A percentile compares a stretch with the other conserved stretches of the same genome.
Conservation (phyloP, 2,329 filamentous ascomycete genomes). For the Trichoderma lentiforme region DNA sequence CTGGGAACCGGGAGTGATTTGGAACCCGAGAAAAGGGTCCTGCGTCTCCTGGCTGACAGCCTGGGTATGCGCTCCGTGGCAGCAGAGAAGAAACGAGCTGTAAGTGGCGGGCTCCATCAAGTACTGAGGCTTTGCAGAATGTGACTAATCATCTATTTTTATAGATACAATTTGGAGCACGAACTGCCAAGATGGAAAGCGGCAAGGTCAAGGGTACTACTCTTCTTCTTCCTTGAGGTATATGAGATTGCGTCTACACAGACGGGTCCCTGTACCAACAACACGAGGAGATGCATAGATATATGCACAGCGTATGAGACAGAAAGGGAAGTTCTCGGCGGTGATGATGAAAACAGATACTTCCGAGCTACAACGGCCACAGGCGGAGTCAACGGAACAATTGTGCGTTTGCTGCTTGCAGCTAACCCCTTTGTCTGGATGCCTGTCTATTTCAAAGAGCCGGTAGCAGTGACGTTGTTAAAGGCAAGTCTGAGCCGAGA, state of each 20-base stretch:
- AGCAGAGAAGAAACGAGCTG: conserved; percentile 70
- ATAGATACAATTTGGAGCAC: conserved; percentile 77
- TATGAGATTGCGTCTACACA: background rate
- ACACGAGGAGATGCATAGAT: background rate
- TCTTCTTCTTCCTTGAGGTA: conserved; percentile 43
- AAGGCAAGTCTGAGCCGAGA: conserved; percentile 64
- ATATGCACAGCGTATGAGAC: background rate
- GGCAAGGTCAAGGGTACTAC: conserved; percentile 67
- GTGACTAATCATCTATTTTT: background rate
- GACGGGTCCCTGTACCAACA: background rate
- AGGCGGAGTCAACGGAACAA: conserved; percentile 23
- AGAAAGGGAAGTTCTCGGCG: conserved; percentile 36
- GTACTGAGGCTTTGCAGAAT: background rate
- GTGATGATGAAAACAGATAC: conserved; percentile 73
- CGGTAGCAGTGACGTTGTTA: conserved; percentile 48
- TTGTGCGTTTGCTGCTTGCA: conserved; percentile 48
- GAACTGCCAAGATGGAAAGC: conserved; percentile 79
- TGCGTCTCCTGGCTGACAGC: conserved; percentile 72
- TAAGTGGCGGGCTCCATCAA: conserved; percentile 14
- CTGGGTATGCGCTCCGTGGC: conserved; percentile 71
- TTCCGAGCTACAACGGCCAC: conserved; percentile 55
- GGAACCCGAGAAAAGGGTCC: conserved; percentile 76
- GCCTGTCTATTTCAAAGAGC: conserved; percentile 17
- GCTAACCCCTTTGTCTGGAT: conserved; percentile 43
- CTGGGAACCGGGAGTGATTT: conserved; percentile 39